A percentile compares a stretch with the other conserved stretches of the same genome.
Conservation (phyloP, 2,329 filamentous ascomycete species). For the Neospermospora avenae region DNA sequence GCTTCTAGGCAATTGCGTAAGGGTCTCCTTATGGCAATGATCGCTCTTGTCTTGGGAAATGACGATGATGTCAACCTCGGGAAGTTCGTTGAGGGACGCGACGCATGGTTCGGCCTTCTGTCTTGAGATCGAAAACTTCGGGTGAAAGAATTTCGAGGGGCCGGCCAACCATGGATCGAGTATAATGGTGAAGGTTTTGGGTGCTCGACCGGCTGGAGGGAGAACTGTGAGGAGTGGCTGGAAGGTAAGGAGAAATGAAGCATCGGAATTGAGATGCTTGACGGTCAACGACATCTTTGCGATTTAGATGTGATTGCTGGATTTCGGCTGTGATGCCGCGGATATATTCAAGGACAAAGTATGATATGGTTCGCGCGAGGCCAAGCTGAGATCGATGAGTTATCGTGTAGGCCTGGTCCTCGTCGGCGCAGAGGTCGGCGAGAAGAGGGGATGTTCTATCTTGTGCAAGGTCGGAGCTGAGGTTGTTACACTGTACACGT, state of each 20-base stretch:
- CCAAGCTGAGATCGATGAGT: not conserved
- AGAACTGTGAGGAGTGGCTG: constrained; percentile 38
- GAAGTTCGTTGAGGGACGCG: constrained; percentile 51
- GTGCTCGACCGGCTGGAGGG: constrained; percentile 35
- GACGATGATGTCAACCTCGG: constrained; percentile 53
- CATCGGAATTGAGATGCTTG: constrained; percentile 61
- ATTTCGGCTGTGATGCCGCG: not conserved
- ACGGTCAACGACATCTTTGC: constrained; percentile 58
- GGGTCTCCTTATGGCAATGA: constrained; percentile 67
- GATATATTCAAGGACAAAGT: not conserved
- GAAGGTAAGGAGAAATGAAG: constrained; percentile 63
- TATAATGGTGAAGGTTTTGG: constrained; percentile 61
- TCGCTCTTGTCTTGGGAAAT: constrained; percentile 63
- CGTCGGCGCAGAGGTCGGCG: constrained; percentile 3
- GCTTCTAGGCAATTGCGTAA: constrained; percentile 57
- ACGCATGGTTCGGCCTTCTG: constrained; percentile 56
- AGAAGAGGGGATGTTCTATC: not conserved
- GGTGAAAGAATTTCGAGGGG: constrained; percentile 56
- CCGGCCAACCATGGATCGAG: constrained; percentile 70
- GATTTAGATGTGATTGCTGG: not conserved
- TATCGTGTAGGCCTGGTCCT: not conserved
- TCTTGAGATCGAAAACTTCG: constrained; percentile 57
- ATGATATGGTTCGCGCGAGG: not conserved
- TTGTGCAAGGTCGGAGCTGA: constrained; percentile 1
- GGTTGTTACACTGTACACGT: constrained; percentile 4